Percentiles rank a stretch among this genome's conserved stretches.
phyloP scores from a whole-genome alignment of 2,329 filamentous ascomycete genomes.

The Colletotrichum orchidophilum region DNA sequence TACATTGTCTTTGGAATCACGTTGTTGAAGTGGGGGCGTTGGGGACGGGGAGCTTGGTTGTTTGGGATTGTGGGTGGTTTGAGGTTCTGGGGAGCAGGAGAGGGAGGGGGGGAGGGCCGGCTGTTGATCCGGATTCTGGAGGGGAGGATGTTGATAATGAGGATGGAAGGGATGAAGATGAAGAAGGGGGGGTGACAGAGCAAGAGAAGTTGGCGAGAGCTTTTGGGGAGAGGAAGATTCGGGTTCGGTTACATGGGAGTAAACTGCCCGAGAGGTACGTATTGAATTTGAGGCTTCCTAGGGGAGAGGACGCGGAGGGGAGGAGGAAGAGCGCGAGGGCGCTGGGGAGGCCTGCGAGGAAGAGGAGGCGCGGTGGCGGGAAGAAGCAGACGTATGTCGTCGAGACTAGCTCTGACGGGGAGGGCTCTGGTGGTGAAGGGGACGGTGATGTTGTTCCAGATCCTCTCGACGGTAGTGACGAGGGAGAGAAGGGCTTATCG shows the following conservation, averaged over 20 bases:
- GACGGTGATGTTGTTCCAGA: conserved; percentile 38
- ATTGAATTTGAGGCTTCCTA: conserved; percentile 61
- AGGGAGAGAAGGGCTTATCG: conserved; percentile 38
- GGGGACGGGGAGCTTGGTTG: conserved; percentile 65
- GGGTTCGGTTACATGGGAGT: conserved; percentile 62
- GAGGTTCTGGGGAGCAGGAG: conserved; percentile 56
- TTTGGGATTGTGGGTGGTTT: conserved; percentile 72
- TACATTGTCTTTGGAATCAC: conserved; percentile 71
- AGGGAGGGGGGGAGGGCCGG: conserved; percentile 41
- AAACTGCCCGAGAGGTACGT: conserved; percentile 64
- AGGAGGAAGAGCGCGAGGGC: conserved; percentile 37
- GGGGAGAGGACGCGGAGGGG: conserved; percentile 49
- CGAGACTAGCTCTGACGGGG: conserved; percentile 18
- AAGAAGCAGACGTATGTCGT: not conserved
- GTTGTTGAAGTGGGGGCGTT: conserved; percentile 66
- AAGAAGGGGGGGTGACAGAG: conserved; percentile 40
- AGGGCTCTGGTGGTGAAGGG: conserved; percentile 35
- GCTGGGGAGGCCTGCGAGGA: not conserved
- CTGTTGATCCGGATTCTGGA: conserved; percentile 41
- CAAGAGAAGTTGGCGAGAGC: conserved; percentile 60
- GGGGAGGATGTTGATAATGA: conserved; percentile 32
- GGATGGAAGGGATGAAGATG: conserved; percentile 32
- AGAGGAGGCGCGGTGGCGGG: not conserved
- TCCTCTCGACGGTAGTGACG: not conserved
- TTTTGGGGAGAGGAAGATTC: conserved; percentile 65